Conservation (phyloP, 176 grass and related monocot species). For the Chloris gayana region DNA sequence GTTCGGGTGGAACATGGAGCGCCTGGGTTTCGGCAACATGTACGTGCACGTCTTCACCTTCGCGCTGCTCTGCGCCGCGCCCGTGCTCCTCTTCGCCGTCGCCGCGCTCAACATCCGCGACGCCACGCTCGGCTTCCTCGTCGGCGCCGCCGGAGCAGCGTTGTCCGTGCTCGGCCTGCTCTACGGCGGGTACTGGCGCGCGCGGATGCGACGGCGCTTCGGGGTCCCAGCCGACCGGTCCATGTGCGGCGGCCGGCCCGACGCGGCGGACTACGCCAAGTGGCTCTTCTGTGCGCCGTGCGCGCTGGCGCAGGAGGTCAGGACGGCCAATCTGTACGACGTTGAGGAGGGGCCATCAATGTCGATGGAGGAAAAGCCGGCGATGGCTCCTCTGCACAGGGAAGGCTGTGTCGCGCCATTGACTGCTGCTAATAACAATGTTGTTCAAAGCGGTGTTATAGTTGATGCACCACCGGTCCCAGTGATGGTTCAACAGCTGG, state of each 20-base stretch:
- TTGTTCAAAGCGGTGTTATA: not conserved
- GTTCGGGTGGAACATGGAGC: constrained; percentile 75
- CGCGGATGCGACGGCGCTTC: not conserved
- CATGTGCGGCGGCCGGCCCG: constrained; percentile 22
- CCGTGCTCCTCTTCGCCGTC: constrained; percentile 60
- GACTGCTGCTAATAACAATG: no score
- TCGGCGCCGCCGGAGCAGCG: constrained; percentile 40
- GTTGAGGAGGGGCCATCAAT: no score
- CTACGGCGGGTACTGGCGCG: constrained; percentile 65
- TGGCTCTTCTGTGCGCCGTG: not conserved
- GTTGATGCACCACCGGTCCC: not conserved
- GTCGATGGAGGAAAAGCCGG: no score
- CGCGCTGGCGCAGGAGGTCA: no score
- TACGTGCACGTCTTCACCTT: constrained; percentile 86
- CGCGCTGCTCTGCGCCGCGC: constrained; percentile 63
- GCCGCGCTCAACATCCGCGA: constrained; percentile 54
- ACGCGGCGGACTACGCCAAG: not conserved
- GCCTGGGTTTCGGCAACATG: constrained; percentile 77
- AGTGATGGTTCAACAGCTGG: not conserved
- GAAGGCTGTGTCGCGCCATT: constrained; percentile 31
- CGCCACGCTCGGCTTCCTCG: constrained; percentile 25
- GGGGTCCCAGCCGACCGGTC: constrained; percentile 27
- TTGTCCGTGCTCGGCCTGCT: constrained; percentile 50
- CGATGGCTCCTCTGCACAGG: not conserved
- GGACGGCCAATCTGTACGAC: not conserved